phyloP scores from a whole-genome alignment of 345 rosid species.

The Salix udensis region DNA sequence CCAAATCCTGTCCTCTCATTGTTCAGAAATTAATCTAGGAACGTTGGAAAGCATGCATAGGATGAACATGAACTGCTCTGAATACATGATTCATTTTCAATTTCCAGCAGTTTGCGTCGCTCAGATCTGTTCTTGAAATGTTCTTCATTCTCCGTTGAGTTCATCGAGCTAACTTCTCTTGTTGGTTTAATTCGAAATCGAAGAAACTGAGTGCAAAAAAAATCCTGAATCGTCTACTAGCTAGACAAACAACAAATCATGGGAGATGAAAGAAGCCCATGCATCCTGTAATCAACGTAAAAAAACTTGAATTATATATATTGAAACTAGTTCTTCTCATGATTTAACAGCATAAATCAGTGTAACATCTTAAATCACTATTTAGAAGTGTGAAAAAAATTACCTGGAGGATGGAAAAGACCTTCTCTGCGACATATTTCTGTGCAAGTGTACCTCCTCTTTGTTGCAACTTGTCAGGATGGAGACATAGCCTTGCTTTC shows the following conservation, averaged over 20 bases:
- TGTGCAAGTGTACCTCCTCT: slow-evolving; percentile 66
- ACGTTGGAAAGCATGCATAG: not conserved
- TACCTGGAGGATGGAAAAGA: slow-evolving; percentile 84
- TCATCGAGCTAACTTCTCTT: not conserved
- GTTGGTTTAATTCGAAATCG: not conserved
- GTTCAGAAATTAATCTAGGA: not conserved
- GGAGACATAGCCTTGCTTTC: slow-evolving; percentile 87
- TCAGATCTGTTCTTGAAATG: not conserved
- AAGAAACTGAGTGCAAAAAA: not conserved
- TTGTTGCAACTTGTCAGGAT: slow-evolving; percentile 90
- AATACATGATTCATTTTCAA: not conserved
- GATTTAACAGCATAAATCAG: not conserved
- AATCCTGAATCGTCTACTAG: slow-evolving; percentile 7
- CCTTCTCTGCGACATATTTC: slow-evolving; percentile 66
- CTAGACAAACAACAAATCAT: slow-evolving; percentile 43
- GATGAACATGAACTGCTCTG: not conserved
- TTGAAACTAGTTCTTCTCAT: not conserved
- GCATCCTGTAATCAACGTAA: slow-evolving; percentile 49
- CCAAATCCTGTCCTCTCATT: not conserved
- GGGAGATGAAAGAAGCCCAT: slow-evolving; percentile 58
- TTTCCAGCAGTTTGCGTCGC: not conserved
- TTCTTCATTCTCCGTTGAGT: not conserved
- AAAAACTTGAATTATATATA: not conserved
- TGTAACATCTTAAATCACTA: not conserved
- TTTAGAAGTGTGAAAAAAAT: too few relatives aligned